Evolutionary conservation across 108 stramenopile genomes (phyloP).

Genomic region (Mayamaea pseudoterrestris): DNA sequence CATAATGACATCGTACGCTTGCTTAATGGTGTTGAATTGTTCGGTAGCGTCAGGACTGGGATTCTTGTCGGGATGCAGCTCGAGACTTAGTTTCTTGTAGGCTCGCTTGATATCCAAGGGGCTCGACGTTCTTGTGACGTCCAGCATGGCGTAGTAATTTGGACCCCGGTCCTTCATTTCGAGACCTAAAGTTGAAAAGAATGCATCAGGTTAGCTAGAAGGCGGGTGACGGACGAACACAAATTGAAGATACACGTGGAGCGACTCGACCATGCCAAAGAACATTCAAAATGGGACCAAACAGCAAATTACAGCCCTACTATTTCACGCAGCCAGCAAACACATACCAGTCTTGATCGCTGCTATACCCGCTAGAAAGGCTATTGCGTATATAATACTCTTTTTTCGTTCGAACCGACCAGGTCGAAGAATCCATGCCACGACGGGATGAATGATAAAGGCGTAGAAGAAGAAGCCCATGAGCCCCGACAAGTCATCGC

Average conservation of each 20-base stretch:
- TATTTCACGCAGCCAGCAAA: too few relatives aligned
- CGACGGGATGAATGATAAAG: constrained; percentile 93
- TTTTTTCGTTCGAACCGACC: constrained; percentile 85
- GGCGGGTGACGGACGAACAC: background rate
- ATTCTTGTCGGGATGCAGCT: constrained; percentile 98
- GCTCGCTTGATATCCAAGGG: constrained; percentile 93
- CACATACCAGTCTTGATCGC: constrained; percentile 88
- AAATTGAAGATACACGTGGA: background rate
- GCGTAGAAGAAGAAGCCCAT: constrained; percentile 94
- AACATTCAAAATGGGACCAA: background rate
- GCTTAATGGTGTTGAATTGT: constrained; percentile 82
- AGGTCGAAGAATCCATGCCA: constrained; percentile 92
- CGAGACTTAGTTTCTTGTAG: constrained; percentile 85
- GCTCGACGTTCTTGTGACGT: constrained; percentile 68
- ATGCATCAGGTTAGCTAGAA: background rate
- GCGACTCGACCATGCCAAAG: background rate
- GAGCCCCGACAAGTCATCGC: constrained; percentile 78
- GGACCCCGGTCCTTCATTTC: constrained; percentile 82
- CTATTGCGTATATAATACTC: constrained; percentile 90
- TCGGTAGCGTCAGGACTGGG: constrained; percentile 81
- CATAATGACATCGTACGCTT: constrained; percentile 91
- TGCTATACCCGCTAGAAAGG: constrained; percentile 80
- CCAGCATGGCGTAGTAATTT: constrained; percentile 80
- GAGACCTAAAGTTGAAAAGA: constrained; percentile 47
- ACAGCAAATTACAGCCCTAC: too few relatives aligned